Percentiles rank a stretch among this genome's conserved stretches.
phyloP scores from a whole-genome alignment of 2,329 filamentous ascomycete genomes.

The Fusarium hostae region DNA sequence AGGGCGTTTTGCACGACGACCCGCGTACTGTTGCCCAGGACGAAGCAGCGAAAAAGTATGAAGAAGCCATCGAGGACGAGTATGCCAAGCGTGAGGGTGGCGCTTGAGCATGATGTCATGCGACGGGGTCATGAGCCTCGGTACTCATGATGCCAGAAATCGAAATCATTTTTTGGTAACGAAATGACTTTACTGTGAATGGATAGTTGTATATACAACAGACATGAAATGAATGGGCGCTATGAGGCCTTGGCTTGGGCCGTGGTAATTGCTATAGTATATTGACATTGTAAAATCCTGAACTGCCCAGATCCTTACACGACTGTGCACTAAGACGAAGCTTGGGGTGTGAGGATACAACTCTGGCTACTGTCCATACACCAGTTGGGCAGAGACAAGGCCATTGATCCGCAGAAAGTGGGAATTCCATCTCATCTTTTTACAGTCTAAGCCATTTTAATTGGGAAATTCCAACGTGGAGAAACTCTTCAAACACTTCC shows the following conservation, averaged over 20 bases:
- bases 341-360: conserved; percentile 18
- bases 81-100: conserved; percentile 72
- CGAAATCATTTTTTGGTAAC: conserved; percentile 1
- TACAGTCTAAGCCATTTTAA: conserved; percentile 12
- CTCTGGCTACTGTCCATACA: neutral
- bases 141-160: conserved; percentile 22
- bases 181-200: conserved; percentile 14
- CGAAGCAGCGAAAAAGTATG: conserved; percentile 63
- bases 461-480: conserved; percentile 13
- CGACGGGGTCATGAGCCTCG: conserved; percentile 30
- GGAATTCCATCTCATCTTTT: conserved; percentile 14
- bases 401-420: conserved; percentile 16
- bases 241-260: neutral
- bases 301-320: neutral
- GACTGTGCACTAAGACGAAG: conserved; percentile 1
- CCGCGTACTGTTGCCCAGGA: conserved; percentile 59
- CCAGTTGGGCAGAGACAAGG: conserved; percentile 16
- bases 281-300: neutral
- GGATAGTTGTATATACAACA: conserved; percentile 1
- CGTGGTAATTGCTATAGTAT: conserved; percentile 16
- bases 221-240: conserved; percentile 9
- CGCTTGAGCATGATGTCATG: conserved; percentile 56
- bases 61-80: conserved; percentile 71
- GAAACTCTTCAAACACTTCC: conserved; percentile 5
- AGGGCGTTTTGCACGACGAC: conserved; percentile 80